Percentiles rank a stretch among this genome's conserved stretches.
Conservation (phyloP, 805 yeast genomes). For the Saturnispora diversa region DNA sequence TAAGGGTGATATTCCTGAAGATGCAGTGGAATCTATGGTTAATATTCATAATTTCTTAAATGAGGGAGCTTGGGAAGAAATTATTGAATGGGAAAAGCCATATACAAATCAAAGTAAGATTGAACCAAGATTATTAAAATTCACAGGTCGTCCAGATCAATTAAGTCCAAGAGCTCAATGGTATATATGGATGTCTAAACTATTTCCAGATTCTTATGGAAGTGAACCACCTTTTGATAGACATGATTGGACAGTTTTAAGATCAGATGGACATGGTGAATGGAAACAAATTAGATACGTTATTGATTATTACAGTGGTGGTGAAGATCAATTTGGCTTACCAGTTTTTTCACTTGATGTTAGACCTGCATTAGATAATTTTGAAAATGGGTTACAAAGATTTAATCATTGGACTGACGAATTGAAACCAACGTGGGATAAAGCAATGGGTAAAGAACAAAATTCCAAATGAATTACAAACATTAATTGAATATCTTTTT, state of each 20-base stretch:
- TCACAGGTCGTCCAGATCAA: conserved; percentile 89
- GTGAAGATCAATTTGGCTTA: conserved; percentile 81
- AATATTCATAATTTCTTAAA: conserved; percentile 92
- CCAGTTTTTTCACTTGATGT: conserved; percentile 92
- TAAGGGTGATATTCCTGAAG: conserved; percentile 85
- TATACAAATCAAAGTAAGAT: conserved; percentile 46
- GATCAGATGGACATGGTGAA: conserved; percentile 43
- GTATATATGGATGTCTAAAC: conserved; percentile 54
- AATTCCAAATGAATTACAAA: neutral
- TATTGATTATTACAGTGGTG: conserved; percentile 88
- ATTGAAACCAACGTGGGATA: conserved; percentile 53
- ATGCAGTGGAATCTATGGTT: conserved; percentile 95
- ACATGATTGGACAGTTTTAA: conserved; percentile 95
- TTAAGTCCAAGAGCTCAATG: conserved; percentile 77
- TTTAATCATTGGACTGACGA: conserved; percentile 46
- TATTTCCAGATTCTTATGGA: conserved; percentile 67
- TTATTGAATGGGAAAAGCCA: conserved; percentile 81
- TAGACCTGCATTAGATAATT: conserved; percentile 82
- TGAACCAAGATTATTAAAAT: conserved; percentile 71
- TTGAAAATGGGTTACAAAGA: conserved; percentile 59
- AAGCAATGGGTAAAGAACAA: conserved; percentile 60
- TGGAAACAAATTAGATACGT: conserved; percentile 82
- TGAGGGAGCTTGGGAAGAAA: conserved; percentile 97
- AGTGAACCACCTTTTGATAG: conserved; percentile 91
- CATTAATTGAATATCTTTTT: neutral